Evolutionary conservation across 345 rosid species (phyloP).

Genomic region (Noccaea caerulescens): DNA sequence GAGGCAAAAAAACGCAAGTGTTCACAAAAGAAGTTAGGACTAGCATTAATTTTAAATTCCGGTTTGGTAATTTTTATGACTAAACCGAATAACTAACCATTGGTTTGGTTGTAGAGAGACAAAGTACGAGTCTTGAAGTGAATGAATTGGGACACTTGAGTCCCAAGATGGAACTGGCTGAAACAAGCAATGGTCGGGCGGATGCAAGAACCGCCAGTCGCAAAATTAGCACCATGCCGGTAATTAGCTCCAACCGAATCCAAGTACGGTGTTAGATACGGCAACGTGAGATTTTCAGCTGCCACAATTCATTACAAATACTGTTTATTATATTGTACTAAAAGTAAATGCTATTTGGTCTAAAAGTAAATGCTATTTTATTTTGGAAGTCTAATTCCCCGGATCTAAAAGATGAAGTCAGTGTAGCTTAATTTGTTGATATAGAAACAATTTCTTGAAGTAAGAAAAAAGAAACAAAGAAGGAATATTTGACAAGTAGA

Average conservation of each 20-base stretch:
- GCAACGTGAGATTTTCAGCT: conserved; percentile 66
- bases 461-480: neutral
- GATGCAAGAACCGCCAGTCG: conserved; percentile 74
- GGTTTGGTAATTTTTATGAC: conserved; percentile 3
- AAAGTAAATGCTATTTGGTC: neutral
- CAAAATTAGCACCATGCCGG: conserved; percentile 75
- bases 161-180: conserved; percentile 64
- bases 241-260: conserved; percentile 68
- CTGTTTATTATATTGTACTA: conserved; percentile 7
- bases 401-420: neutral
- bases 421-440: neutral
- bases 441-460: neutral
- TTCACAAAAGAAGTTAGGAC: neutral
- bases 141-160: conserved; percentile 63
- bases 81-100: conserved; percentile 37
- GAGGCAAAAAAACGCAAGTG: neutral
- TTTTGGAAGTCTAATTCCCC: too few relatives aligned
- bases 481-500: neutral
- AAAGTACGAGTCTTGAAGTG: conserved; percentile 60
- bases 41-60: neutral
- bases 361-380: neutral
- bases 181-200: conserved; percentile 57
- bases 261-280: conserved; percentile 66
- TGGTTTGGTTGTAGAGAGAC: conserved; percentile 48
- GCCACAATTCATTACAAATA: conserved; percentile 11